Base-by-base conservation (phyloP, 345 rosid genomes). In the Populus deltoides region DNA sequence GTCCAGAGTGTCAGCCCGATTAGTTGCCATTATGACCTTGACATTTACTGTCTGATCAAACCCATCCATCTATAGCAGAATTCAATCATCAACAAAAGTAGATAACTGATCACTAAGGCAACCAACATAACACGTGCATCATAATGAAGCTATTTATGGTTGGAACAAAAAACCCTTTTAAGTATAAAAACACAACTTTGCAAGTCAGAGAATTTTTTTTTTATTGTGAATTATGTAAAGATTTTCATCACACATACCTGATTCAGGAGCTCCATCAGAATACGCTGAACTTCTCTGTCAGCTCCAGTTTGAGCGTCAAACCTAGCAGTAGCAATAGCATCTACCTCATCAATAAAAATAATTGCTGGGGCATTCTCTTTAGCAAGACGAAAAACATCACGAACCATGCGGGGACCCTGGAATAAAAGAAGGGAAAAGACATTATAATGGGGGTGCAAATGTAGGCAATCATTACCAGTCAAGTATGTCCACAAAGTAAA, bases 271-370 rank as follows among this genome's bases (percentile, higher is more conserved):
- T 95, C 99, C 99, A 95, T 95, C 55, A 93, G 90, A 75, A 95
- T 95, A 8, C 99, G 87, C 84, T 95, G 99, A 85, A 93, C 99
- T 83, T 95, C 99, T 85, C 99, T 92, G 84, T 95, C 99, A 78
- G 99, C 99, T 76, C 98, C 99, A 27, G 99, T 95, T 86, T 95
- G 99, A 84, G 99, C 99, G 87, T 95, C 99, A 87, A 95, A 95
- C 90, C 99, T 90, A 72, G 99, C 99, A 47, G 99, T 95, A 29
- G 99, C 99, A 39, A 95, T 95, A 66, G 99, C 98, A 86, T 95
- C 99, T 7, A 95, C 99, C 81, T 95, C 99, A 83, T 95, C 99
- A 70, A 93, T 95, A 71, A 95, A 95, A 79, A 95, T 95, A 73
- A 95, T 95, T 66, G 99, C 99, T 35, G 99, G 99, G 78, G 99